Evolutionary conservation across 345 rosid genomes (phyloP).

Genomic region (Litchi chinensis): DNA sequence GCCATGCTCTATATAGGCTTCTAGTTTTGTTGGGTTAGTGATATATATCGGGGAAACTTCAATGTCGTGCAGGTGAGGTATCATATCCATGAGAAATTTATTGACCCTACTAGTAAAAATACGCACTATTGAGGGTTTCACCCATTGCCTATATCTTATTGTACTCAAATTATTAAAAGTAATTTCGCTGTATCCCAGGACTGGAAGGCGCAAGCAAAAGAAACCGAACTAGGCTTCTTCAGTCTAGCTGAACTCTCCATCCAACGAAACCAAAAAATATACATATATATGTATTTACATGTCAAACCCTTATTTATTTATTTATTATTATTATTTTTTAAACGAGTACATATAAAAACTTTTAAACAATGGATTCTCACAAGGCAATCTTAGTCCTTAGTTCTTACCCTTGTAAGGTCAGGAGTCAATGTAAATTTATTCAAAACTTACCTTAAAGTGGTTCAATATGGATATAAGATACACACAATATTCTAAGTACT

Average conservation of each 20-base stretch:
- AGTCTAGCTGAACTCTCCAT: not conserved
- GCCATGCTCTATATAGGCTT: not conserved
- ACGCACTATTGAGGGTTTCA: not conserved
- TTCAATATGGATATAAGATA: not conserved
- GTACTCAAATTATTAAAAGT: not conserved
- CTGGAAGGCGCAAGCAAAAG: not conserved
- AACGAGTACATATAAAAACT: no score
- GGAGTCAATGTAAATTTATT: not conserved
- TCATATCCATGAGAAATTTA: not conserved
- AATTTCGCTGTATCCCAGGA: not conserved
- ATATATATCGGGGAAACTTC: not conserved
- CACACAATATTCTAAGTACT: no score
- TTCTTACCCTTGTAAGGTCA: not conserved
- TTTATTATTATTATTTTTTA: no score
- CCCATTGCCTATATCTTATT: not conserved
- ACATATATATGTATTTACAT: no score
- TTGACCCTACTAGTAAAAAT: no score
- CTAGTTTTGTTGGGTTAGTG: slow-evolving; percentile 4
- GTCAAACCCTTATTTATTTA: no score
- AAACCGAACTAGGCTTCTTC: not conserved
- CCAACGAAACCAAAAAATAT: not conserved
- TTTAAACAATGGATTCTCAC: not conserved
- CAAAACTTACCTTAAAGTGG: slow-evolving; percentile 7
- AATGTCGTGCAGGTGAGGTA: not conserved
- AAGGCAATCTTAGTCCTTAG: not conserved